These are phyloP conservation scores for Stylonectria norvegica DNA, from an alignment of 2,329 filamentous ascomycete genomes.

Conservation along the genomic window DNA sequence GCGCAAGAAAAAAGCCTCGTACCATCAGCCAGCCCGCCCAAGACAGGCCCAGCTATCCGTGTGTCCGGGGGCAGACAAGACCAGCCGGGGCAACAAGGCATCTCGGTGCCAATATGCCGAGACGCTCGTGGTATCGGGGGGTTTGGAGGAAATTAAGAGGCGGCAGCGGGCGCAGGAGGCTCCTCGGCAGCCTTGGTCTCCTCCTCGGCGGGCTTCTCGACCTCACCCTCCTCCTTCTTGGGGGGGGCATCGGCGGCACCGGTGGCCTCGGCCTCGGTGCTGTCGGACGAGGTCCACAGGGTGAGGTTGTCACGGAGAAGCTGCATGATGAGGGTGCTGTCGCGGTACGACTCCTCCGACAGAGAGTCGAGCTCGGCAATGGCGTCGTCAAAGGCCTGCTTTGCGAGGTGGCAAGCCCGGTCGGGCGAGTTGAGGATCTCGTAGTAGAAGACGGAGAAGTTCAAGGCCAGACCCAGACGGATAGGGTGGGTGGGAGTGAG, in stretches of 20 bases:
- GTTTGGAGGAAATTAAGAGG: slow-evolving; percentile 48
- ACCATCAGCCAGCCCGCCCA: slow-evolving; percentile 36
- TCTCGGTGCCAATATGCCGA: slow-evolving; percentile 36
- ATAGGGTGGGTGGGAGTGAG: slow-evolving; percentile 97
- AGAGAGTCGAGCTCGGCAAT: slow-evolving; percentile 98
- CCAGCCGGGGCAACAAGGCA: slow-evolving; percentile 30
- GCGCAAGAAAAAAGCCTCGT: slow-evolving; percentile 32
- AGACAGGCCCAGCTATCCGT: slow-evolving; percentile 32
- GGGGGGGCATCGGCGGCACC: slow-evolving; percentile 49
- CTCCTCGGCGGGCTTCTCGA: slow-evolving; percentile 39
- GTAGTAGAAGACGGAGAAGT: slow-evolving; percentile 99
- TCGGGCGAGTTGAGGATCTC: slow-evolving; percentile 98
- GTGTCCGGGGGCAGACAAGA: slow-evolving; percentile 28
- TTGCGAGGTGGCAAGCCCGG: slow-evolving; percentile 95
- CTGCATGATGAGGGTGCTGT: slow-evolving; percentile 99
- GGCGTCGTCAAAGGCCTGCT: slow-evolving; percentile 98
- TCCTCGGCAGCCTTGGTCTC: slow-evolving; percentile 45
- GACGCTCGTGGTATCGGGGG: slow-evolving; percentile 38
- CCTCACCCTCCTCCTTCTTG: slow-evolving; percentile 60
- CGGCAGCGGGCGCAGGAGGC: slow-evolving; percentile 42
- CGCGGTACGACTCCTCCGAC: slow-evolving; percentile 96
- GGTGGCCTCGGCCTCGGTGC: slow-evolving; percentile 69
- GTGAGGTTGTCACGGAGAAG: slow-evolving; percentile 96
- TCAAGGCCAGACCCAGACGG: slow-evolving; percentile 92
- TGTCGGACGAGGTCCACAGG: slow-evolving; percentile 95